Percentiles rank a stretch among this genome's conserved stretches.
Conservation (phyloP, 1,139 yeast genomes). For the Suhomyces kunorum region DNA sequence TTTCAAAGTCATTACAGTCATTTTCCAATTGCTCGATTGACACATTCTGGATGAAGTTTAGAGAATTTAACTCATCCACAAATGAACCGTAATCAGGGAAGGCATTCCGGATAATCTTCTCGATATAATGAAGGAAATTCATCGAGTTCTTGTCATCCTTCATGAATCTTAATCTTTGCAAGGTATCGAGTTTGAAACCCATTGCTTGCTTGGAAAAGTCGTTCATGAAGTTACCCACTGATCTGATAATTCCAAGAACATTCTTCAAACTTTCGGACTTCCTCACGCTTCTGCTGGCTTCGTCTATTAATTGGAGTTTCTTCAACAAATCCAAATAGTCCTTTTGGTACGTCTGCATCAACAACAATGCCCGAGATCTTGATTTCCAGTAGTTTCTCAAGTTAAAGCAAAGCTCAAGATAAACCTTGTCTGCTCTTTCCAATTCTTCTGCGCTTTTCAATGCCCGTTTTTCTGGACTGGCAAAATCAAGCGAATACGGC, state of each 20-base stretch:
- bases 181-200: conserved; percentile 82
- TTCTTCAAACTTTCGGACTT: conserved; percentile 65
- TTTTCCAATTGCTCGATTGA: conserved; percentile 73
- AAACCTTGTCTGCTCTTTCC: conserved; percentile 80
- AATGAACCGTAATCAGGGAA: conserved; percentile 80
- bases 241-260: conserved; percentile 73
- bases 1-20: conserved; percentile 67
- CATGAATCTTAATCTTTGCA: conserved; percentile 80
- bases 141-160: conserved; percentile 78
- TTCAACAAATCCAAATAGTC: conserved; percentile 70
- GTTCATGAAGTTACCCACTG: conserved; percentile 93
- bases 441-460: conserved; percentile 61
- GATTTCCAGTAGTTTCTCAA: conserved; percentile 83
- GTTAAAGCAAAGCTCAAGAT: conserved; percentile 74
- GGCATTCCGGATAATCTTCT: conserved; percentile 69
- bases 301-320: conserved; percentile 66
- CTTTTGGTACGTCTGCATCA: conserved; percentile 66
- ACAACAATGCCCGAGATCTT: conserved; percentile 74
- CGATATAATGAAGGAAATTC: conserved; percentile 86
- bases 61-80: conserved; percentile 70
- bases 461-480: conserved; percentile 41
- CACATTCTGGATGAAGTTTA: conserved; percentile 63
- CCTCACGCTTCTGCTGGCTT: conserved; percentile 62
- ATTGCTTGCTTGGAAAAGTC: conserved; percentile 75
- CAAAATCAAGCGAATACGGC: conserved; percentile 67